A percentile compares a stretch with the other conserved stretches of the same genome.
Conservation (phyloP, 2,329 filamentous ascomycete genomes). For the Cladophialophora psammophila region DNA sequence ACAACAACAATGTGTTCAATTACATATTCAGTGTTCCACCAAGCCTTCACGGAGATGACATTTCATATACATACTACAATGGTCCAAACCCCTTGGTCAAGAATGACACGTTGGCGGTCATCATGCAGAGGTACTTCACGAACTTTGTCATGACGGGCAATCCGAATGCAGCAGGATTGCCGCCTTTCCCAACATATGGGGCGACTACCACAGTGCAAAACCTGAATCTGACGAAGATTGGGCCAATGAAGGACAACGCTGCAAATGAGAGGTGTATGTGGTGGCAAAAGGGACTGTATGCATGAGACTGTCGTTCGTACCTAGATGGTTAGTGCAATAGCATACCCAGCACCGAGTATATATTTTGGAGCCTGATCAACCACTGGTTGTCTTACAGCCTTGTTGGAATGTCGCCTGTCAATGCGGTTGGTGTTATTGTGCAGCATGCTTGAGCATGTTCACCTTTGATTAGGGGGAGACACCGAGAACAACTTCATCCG, state of each 20-base stretch:
- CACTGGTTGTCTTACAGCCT: background rate
- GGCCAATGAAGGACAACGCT: constrained; percentile 53
- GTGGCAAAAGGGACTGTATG: constrained; percentile 61
- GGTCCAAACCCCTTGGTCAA: constrained; percentile 42
- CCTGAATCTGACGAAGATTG: constrained; percentile 54
- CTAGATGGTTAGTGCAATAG: background rate
- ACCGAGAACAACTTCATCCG: no score
- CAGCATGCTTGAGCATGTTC: no score
- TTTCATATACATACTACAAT: constrained; percentile 61
- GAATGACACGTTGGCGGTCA: constrained; percentile 18
- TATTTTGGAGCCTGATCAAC: background rate
- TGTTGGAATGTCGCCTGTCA: no score
- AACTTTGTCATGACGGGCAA: constrained; percentile 46
- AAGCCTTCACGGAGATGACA: constrained; percentile 60
- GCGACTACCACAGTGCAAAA: constrained; percentile 53
- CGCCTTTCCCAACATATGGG: constrained; percentile 57
- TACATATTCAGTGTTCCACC: constrained; percentile 63
- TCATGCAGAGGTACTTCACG: constrained; percentile 44
- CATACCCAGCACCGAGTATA: background rate
- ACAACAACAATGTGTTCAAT: constrained; percentile 57
- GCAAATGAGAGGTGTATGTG: constrained; percentile 59
- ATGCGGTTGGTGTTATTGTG: no score
- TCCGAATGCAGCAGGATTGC: constrained; percentile 48
- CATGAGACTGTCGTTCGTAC: constrained; percentile 6
- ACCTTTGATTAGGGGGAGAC: no score